Percentiles rank a stretch among this genome's conserved stretches.
Evolutionary conservation across 1,284 basidiomycete species (phyloP).

Genomic region (Tremellales sp.): DNA sequence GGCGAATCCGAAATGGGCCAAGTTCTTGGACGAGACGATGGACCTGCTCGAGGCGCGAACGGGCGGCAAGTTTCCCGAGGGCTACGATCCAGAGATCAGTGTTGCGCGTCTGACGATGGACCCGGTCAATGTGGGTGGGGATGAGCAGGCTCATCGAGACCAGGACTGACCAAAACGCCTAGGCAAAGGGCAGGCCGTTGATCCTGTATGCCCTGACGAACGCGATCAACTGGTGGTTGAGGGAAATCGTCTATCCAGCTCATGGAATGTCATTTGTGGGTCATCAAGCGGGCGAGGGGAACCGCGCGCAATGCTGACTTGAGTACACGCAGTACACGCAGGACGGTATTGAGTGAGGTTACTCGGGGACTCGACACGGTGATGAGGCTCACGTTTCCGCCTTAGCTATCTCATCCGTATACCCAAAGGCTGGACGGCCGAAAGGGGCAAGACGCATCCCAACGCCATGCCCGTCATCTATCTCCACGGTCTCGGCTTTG

Average conservation of each 20-base stretch:
- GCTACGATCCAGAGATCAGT: constrained; percentile 56
- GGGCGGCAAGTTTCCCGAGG: constrained; percentile 62
- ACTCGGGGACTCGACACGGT: not conserved
- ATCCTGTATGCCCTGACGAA: constrained; percentile 65
- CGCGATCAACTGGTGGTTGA: constrained; percentile 51
- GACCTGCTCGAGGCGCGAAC: constrained; percentile 67
- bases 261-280: constrained; percentile 29
- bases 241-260: constrained; percentile 29
- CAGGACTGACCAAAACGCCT: not conserved
- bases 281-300: not conserved
- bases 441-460: constrained; percentile 28
- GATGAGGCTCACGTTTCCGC: not conserved
- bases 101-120: constrained; percentile 76
- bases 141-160: not conserved
- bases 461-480: constrained; percentile 70
- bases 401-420: constrained; percentile 62
- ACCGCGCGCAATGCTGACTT: not conserved
- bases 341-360: constrained; percentile 51
- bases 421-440: constrained; percentile 62
- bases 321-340: constrained; percentile 20
- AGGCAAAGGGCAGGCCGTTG: constrained; percentile 59
- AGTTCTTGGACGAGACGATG: constrained; percentile 59
- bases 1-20: constrained; percentile 52
- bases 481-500: constrained; percentile 81
- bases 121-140: constrained; percentile 60